Evolutionary conservation across 208 protist species (phyloP), one percentile per base, ranked within the genome.

Genomic region (Phytomonas sp.): DNA sequence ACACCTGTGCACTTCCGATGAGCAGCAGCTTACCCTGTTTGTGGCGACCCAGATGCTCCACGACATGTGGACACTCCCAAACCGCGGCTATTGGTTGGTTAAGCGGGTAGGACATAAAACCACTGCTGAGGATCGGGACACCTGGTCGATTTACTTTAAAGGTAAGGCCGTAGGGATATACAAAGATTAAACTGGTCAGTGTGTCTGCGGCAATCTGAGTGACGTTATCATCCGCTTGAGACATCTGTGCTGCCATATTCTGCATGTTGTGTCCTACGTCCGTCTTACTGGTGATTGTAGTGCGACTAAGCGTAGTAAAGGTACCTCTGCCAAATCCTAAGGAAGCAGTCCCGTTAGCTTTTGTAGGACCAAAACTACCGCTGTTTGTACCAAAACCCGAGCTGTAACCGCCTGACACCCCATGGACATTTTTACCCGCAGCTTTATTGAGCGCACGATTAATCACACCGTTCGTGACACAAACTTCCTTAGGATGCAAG

Each of bases 401-500:
- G 46, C 32, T 37, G 40, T 51, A 34, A 8, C 33, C 69, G 13
- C 64, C 43, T 6, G 37, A 74, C 4, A 70, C 80, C 11, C 91
- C 91, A 60, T 80, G 36, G 29, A 96, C 82, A 46, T 76, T 83
- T 69, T 97, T 98, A 34, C 90, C 90, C 23, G 95, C 95, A 0
- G 91, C 94, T 53, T 85, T 84, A 77, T 97, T 96, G 63, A 99
- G 95, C 59, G 92, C 92, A 33, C 94, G 77, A 79, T 99, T 99
- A n/a, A 96, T 85, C 26, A 99, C 79, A 46, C 97, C 97, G 75
- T 97, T 94, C 29, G 85, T 85, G 28, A 98, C 91, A 69, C 84
- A 92, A 23, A 96, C 93, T 78, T 97, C 95, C 84, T 98, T 98
- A 0, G 97, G 97, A 79, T 99, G 97, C n/a, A 93, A 75, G 74